A percentile compares a stretch with the other conserved stretches of the same genome.
Evolutionary conservation across 2,329 filamentous ascomycete genomes (phyloP).

Genomic region (Neonectria magnoliae): DNA sequence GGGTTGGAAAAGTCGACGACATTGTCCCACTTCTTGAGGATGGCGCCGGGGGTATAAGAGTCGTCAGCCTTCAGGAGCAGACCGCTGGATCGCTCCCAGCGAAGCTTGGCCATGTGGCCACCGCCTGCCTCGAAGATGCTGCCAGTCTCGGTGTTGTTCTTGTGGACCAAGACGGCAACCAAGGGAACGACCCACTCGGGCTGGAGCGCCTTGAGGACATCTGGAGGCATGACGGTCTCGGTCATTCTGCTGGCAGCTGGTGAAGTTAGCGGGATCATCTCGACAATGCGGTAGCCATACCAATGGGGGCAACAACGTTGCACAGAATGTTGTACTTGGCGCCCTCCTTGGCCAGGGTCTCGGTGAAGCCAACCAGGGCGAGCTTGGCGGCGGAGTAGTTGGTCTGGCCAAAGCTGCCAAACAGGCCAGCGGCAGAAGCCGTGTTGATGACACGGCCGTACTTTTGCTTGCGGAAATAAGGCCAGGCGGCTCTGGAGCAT

Average conservation of each 20-base stretch:
- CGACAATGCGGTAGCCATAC: constrained; percentile 43
- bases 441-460: constrained; percentile 97
- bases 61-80: constrained; percentile 89
- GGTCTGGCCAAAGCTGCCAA: constrained; percentile 93
- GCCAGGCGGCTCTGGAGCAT: constrained; percentile 94
- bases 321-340: constrained; percentile 96
- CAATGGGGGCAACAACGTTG: constrained; percentile 94
- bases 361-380: constrained; percentile 94
- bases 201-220: constrained; percentile 84
- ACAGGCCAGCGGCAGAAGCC: constrained; percentile 92
- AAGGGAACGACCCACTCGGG: constrained; percentile 96
- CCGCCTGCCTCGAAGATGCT: constrained; percentile 94
- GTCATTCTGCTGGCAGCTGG: constrained; percentile 93
- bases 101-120: constrained; percentile 89
- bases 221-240: constrained; percentile 93
- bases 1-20: constrained; percentile 85
- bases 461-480: constrained; percentile 98
- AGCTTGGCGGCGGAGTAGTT: constrained; percentile 99
- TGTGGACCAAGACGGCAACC: constrained; percentile 88
- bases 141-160: constrained; percentile 87
- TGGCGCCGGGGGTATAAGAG: constrained; percentile 85
- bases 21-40: constrained; percentile 89
- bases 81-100: constrained; percentile 94
- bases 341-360: constrained; percentile 97
- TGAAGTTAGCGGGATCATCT: constrained; percentile 26